Evolutionary conservation across 345 rosid species (phyloP), one percentile per base, ranked within the genome.

Genomic region (Ricinus communis): DNA sequence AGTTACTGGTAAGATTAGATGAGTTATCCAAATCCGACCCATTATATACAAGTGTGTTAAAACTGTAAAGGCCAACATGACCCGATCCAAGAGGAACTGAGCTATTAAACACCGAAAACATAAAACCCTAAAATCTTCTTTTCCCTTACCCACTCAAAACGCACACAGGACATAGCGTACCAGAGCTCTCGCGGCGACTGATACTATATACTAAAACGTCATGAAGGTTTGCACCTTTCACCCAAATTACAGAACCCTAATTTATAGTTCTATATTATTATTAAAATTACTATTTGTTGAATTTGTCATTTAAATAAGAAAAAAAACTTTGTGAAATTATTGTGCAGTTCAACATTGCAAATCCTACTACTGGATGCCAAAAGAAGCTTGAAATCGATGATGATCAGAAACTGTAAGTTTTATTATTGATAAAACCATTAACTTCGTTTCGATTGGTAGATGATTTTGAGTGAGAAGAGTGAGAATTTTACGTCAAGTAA

Each of bases 331-430:
- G 6, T 63, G 19, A 5, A n/a, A n/a, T 31, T 22, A 27, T 18
- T 46, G 14, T 59, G 45, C 74, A 71, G 74, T 71, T 71, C 58
- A 71, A 71, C 50, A 60, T 71, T n/a, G 74, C 74, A 5, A 71
- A 71, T 61, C 74, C 74, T 10, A 71, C 74, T 21, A 71, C 74
- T 28, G 74, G 74, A 28, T 71, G 74, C 74, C 74, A 71, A 22
- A 71, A 71, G 74, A 71, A 71, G 74, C 74, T 71, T 11, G 74
- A 71, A 38, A 71, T 71, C 50, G 74, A 71, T 49, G 74, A 71
- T 15, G 74, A 71, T 57, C 74, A 71, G 60, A 71, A 71, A 27
- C 68, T 71, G 75, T 71, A 62, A 50, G 68, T 61, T 57, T 14
- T n/a, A n/a, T n/a, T n/a, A n/a, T n/a, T n/a, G n/a, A n/a, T n/a